Base-by-base conservation (phyloP, 2,329 filamentous ascomycete species). In the Pseudogymnoascus sp. region DNA sequence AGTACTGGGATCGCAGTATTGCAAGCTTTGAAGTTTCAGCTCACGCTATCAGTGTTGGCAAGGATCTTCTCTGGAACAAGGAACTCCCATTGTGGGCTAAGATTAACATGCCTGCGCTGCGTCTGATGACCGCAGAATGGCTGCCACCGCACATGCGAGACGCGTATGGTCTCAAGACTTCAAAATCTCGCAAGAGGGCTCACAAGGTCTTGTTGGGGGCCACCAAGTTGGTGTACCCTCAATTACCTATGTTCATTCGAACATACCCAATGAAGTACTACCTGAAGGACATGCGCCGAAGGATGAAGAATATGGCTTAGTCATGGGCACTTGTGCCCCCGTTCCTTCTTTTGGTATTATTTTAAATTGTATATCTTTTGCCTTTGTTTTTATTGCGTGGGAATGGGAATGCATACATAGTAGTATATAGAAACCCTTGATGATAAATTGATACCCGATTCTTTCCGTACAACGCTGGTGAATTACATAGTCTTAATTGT, bases 211-310 rank as follows among this genome's bases (percentile, higher is more conserved):
- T 61, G 18, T 11, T 61, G 59, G 59, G 34, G 7, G 26, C 68
- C n/a, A 69, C 69, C 29, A 73, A 71, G 61, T 71, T 69, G 0
- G 65, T 73, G n/a, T 74, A 74, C 59, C 67, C 72, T 7, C 69
- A 73, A 5, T 65, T 74, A 29, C 71, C 70, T 21, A 66, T 71
- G 37, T 68, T 67, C 60, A 67, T 73, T n/a, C 68, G 71, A 26
- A 71, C 68, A 31, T 72, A 62, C 37, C 68, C 68, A 0, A 63
- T 67, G 23, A 62, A 60, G 51, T 60, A 61, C 3, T 72, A 70
- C 39, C 66, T 72, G 65, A 66, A 67, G 23, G 71, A 72, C 34
- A 66, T 73, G 65, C 67, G 67, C 51, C 26, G 51, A n/a, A 34
- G 51, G 12, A 57, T 57, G 29, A 57, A 34, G 29, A 57, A 57